A percentile compares a stretch with the other conserved stretches of the same genome.
Conservation (phyloP, 768 basidiomycete species). For the Scleroderma citrinum region DNA sequence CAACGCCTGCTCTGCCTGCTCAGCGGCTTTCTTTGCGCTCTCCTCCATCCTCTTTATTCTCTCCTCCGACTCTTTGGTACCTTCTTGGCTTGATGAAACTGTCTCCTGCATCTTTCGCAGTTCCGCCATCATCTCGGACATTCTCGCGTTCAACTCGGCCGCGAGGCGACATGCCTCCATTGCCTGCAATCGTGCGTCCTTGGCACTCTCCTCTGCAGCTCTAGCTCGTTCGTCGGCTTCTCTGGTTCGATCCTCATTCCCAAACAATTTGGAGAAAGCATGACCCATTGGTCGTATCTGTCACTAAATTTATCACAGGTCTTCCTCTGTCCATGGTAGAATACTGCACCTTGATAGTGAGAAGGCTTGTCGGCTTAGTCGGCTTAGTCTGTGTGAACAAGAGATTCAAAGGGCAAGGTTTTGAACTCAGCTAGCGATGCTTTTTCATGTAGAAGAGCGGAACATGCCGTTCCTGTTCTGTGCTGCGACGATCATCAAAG, state of each 20-base stretch:
- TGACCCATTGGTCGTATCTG: neutral
- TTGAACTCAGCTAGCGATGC: no score
- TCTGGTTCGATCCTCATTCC: neutral
- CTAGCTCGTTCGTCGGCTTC: neutral
- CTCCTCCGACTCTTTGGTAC: neutral
- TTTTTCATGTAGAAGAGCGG: no score
- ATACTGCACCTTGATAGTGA: no score
- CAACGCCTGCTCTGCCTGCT: neutral
- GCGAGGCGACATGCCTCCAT: neutral
- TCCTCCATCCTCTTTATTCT: neutral
- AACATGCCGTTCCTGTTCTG: no score
- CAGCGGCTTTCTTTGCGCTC: neutral
- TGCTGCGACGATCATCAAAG: no score
- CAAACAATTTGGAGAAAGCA: neutral
- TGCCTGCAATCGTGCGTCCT: neutral
- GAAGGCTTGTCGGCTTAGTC: no score
- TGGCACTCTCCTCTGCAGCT: neutral
- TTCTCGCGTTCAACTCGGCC: neutral
- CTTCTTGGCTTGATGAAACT: neutral
- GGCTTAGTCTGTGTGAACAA: no score
- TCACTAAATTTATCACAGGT: no score
- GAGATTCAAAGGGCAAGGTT: no score
- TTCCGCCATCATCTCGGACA: neutral
- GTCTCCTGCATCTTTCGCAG: neutral
- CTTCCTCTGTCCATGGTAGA: no score